Conservation (phyloP, 2,329 filamentous ascomycete genomes). For the Aspergillus melleus region DNA sequence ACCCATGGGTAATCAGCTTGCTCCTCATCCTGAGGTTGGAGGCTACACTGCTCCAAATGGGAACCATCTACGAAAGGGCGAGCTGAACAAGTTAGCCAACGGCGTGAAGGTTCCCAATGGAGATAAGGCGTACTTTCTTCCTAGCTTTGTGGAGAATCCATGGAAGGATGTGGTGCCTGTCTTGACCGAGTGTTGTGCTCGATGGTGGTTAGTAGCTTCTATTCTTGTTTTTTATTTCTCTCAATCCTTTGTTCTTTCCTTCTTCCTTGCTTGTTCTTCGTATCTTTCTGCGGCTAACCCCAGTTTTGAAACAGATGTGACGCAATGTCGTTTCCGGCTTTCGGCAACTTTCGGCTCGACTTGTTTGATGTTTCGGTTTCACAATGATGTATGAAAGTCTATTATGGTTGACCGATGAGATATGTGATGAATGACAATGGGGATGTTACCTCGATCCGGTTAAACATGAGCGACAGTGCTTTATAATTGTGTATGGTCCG, state of each 20-base stretch:
- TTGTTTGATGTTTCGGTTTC: not conserved
- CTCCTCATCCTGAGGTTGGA: not conserved
- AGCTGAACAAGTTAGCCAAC: constrained; percentile 16
- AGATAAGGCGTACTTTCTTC: constrained; percentile 17
- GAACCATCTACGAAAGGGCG: constrained; percentile 13
- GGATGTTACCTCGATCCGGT: not conserved
- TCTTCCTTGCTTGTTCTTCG: not conserved
- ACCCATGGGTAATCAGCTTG: not conserved
- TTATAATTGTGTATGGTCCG: not conserved
- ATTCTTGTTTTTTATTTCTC: not conserved
- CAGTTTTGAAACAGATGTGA: not conserved
- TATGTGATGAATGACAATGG: not conserved
- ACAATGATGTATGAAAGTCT: not conserved
- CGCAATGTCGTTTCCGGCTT: not conserved
- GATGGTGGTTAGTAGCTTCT: constrained; percentile 8
- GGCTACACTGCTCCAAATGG: constrained; percentile 27
- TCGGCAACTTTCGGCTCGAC: not conserved
- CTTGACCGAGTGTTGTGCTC: constrained; percentile 1
- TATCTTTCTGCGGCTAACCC: not conserved
- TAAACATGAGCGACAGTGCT: not conserved
- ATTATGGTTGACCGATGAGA: not conserved
- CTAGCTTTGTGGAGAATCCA: constrained; percentile 22
- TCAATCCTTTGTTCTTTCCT: not conserved
- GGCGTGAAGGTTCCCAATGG: constrained; percentile 16
- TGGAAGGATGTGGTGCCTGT: constrained; percentile 17